Base-by-base conservation (phyloP, 805 yeast species). In the Cyberlindnera sargentensis region DNA sequence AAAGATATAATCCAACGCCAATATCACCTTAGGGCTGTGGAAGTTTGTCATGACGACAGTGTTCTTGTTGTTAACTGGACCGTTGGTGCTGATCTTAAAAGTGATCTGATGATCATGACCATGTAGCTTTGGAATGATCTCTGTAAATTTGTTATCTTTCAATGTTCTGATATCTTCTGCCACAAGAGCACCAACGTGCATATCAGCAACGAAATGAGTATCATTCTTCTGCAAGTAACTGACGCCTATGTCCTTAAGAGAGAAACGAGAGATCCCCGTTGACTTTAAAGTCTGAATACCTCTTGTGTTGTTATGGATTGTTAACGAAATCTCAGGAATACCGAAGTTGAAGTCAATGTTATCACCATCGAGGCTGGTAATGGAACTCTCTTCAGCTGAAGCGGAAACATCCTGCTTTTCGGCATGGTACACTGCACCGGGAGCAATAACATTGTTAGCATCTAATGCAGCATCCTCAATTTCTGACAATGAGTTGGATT, bases 1-100 rank as follows among this genome's bases (percentile, higher is more conserved):
- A 61, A 90, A 76, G 31, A 91, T 56, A 61, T 87, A 90, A 57
- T 90, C 98, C 51, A 93, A 66, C 0, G 97, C 96, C 28, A 93
- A 60, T 39, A 93, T 80, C 8, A 84, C 73, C 45, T 75, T 76
- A 0, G 97, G 97, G 48, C 82, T 84, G 47, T 87, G 95, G 8
- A 91, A 73, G 0, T 88, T 78, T 4, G 84, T 57, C 55, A 80
- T 72, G 3, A 75, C 58, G 23, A 76, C 73, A 5, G 76, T 68
- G 32, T 71, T 63, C 41, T 72, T 70, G n/a, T 63, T 60, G 0
- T 53, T 50, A 3, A 58, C 63, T 3, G 61, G 56, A 2, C 74
- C 76, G 40, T 64, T 70, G 0, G 80, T 68, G 0, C 64, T 52
- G 0, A 75, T 68, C 20, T 70, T 68, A 2, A 84, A 78, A 65